Percentiles rank a stretch among this genome's conserved stretches.
Evolutionary conservation across 257 asterid genomes (phyloP).

Genomic region (Penstemon barbatus): DNA sequence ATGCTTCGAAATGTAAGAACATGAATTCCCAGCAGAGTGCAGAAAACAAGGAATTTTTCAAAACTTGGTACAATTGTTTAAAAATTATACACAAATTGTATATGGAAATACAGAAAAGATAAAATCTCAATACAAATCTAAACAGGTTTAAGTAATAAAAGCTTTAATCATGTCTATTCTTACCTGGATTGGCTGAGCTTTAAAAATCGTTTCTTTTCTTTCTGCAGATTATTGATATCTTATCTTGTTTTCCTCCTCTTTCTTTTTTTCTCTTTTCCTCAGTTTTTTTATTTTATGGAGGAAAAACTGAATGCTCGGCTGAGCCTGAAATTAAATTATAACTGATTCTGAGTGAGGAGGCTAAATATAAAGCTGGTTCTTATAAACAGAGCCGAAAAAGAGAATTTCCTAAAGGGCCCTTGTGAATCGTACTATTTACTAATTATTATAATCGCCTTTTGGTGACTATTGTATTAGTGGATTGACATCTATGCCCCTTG

Average conservation of each 20-base stretch:
- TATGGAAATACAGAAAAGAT: no score
- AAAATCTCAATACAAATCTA: not conserved
- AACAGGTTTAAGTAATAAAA: not conserved
- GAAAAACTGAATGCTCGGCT: no score
- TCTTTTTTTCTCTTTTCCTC: no score
- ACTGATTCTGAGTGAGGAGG: conserved; percentile 15
- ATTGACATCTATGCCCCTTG: conserved; percentile 31
- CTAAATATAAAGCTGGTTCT: conserved; percentile 26
- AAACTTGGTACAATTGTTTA: no score
- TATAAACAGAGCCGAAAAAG: not conserved
- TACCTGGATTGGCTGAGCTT: conserved; percentile 16
- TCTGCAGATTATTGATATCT: no score
- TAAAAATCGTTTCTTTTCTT: not conserved
- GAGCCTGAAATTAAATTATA: no score
- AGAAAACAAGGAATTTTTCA: not conserved
- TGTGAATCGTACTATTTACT: not conserved
- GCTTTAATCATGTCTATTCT: not conserved
- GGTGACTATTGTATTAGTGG: not conserved
- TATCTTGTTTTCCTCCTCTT: not conserved
- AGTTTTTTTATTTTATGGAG: no score
- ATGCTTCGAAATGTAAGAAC: not conserved
- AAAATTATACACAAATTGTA: no score
- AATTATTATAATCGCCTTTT: not conserved
- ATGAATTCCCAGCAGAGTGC: not conserved
- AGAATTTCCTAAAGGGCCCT: conserved; percentile 36